Percentiles rank a stretch among this genome's conserved stretches.
Evolutionary conservation across 2,329 filamentous ascomycete species (phyloP).

Genomic region (Cladosporium sp.): DNA sequence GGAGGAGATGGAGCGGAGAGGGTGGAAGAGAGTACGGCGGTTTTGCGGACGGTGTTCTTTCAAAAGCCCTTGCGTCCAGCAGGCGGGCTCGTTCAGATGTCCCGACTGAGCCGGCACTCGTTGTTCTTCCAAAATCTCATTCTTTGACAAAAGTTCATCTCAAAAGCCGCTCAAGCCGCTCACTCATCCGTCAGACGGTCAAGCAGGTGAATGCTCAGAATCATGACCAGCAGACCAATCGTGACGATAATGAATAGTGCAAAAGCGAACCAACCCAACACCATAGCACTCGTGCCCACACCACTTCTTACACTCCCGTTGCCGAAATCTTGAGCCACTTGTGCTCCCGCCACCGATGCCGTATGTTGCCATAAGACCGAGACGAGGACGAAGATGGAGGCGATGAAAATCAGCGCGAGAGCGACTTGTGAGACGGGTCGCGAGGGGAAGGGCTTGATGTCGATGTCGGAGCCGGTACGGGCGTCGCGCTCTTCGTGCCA

Average conservation of each 20-base stretch:
- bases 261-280: constrained; percentile 96
- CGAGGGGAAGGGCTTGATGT: constrained; percentile 91
- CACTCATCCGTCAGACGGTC: constrained; percentile 51
- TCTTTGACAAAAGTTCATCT: too few species aligned
- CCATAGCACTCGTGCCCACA: constrained; percentile 92
- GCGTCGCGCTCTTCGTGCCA: constrained; percentile 91
- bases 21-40: neutral
- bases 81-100: neutral
- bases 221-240: constrained; percentile 92
- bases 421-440: constrained; percentile 88
- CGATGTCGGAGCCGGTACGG: constrained; percentile 70
- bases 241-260: constrained; percentile 90
- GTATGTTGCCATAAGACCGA: constrained; percentile 86
- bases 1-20: too few species aligned
- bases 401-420: constrained; percentile 80
- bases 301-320: constrained; percentile 84
- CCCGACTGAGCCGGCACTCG: neutral
- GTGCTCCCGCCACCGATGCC: constrained; percentile 88
- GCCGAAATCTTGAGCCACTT: constrained; percentile 86
- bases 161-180: constrained; percentile 9
- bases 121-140: too few species aligned
- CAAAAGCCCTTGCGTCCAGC: neutral
- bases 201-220: constrained; percentile 81
- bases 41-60: neutral
- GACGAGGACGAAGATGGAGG: constrained; percentile 61